Conservation (phyloP, 176 grass and related monocot genomes). For the Ensete glaucum region DNA sequence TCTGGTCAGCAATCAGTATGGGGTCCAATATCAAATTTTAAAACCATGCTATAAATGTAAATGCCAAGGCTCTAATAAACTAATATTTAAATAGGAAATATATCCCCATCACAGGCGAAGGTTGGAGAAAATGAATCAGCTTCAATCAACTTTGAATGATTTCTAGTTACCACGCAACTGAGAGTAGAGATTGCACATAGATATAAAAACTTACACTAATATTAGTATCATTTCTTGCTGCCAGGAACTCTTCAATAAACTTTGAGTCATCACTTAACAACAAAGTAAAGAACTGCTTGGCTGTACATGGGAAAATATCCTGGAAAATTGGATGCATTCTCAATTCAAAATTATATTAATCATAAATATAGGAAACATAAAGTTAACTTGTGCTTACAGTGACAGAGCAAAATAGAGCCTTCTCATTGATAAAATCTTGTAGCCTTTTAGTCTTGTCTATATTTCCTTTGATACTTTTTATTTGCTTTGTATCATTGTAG, state of each 20-base stretch:
- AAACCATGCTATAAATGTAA: too few relatives aligned
- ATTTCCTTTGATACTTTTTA: constrained; percentile 31
- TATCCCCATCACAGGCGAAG: too few relatives aligned
- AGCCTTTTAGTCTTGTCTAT: constrained; percentile 22
- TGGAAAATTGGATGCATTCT: constrained; percentile 25
- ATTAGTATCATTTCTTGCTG: constrained; percentile 72
- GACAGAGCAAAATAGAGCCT: constrained; percentile 48
- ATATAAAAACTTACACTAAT: constrained; percentile 50
- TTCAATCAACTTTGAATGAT: too few relatives aligned
- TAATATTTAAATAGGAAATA: too few relatives aligned
- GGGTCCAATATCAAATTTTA: too few relatives aligned
- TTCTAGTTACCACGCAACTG: too few relatives aligned
- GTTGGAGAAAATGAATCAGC: too few relatives aligned
- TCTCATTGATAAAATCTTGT: constrained; percentile 67
- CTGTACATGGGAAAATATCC: constrained; percentile 72
- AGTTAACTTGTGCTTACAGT: constrained; percentile 47
- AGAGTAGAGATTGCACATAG: constrained; percentile 4
- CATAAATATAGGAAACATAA: constrained; percentile 14
- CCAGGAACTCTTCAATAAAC: constrained; percentile 67
- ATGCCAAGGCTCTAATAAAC: too few relatives aligned
- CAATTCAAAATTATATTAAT: constrained; percentile 9
- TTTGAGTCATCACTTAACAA: constrained; percentile 67
- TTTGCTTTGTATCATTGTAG: constrained; percentile 17
- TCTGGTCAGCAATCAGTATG: too few relatives aligned
- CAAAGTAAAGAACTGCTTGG: constrained; percentile 57